A percentile compares a stretch with the other conserved stretches of the same genome.
Evolutionary conservation across 768 basidiomycete species (phyloP).

Genomic region (Boletus eberwhitei): DNA sequence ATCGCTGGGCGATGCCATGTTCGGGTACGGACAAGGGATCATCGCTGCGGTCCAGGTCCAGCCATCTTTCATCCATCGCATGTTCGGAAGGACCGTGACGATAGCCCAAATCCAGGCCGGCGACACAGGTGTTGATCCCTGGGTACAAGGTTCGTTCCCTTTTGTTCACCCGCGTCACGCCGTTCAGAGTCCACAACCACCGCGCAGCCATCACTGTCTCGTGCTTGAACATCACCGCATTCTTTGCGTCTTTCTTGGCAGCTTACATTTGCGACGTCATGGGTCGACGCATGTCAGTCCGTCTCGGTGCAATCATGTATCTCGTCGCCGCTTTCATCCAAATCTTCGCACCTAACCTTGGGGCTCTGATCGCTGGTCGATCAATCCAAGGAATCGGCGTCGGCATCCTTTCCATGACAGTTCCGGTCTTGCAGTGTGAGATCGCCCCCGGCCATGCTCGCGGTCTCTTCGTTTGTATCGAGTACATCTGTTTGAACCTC

Average conservation of each 20-base stretch:
- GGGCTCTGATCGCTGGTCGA: constrained; percentile 39
- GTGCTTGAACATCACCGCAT: constrained; percentile 49
- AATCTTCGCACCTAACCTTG: constrained; percentile 45
- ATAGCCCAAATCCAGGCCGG: constrained; percentile 42
- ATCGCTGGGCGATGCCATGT: constrained; percentile 56
- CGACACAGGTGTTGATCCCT: constrained; percentile 43
- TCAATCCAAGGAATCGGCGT: constrained; percentile 48
- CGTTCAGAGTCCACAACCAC: neutral
- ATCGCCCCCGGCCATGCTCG: constrained; percentile 46
- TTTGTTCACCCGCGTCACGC: neutral
- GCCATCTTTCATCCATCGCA: constrained; percentile 47
- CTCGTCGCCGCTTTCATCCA: constrained; percentile 48
- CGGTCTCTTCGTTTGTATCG: constrained; percentile 52
- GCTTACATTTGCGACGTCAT: constrained; percentile 50
- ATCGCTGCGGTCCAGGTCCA: constrained; percentile 52
- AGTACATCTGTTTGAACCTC: constrained; percentile 49
- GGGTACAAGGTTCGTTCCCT: constrained; percentile 40
- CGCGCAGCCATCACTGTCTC: constrained; percentile 45
- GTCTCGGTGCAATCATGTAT: constrained; percentile 48
- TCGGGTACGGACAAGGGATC: constrained; percentile 53
- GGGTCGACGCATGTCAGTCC: constrained; percentile 49
- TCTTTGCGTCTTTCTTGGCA: constrained; percentile 42
- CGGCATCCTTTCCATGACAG: constrained; percentile 50
- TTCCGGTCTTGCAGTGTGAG: constrained; percentile 48
- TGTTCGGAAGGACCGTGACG: constrained; percentile 47